Percentiles rank a stretch among this genome's conserved stretches.
phyloP scores from a whole-genome alignment of 2,329 filamentous ascomycete species.

The Fusarium sp. region DNA sequence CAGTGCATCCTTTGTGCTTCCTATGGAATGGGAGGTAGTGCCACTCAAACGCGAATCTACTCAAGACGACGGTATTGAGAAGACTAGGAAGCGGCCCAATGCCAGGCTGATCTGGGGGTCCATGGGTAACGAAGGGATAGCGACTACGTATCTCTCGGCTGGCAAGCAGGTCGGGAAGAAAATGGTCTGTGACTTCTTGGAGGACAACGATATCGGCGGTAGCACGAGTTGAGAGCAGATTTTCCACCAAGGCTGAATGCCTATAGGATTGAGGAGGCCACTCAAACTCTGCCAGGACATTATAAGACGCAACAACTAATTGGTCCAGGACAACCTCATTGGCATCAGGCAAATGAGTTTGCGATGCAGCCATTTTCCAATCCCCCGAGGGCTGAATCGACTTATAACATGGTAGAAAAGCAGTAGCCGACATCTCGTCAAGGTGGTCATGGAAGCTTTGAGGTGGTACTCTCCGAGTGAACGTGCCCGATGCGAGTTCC shows the following conservation, averaged over 20 bases:
- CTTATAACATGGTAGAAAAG: constrained; percentile 24
- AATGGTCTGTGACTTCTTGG: constrained; percentile 74
- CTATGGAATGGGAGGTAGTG: constrained; percentile 62
- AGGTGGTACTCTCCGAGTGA: constrained; percentile 9
- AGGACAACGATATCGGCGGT: constrained; percentile 63
- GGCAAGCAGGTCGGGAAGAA: constrained; percentile 66
- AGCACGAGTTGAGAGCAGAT: constrained; percentile 56
- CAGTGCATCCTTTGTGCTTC: constrained; percentile 67
- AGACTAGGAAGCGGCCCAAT: constrained; percentile 68
- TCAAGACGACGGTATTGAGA: constrained; percentile 70
- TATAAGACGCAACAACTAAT: constrained; percentile 62
- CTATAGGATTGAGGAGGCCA: constrained; percentile 57
- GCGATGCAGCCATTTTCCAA: constrained; percentile 12
- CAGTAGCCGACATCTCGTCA: neutral
- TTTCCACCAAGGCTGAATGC: constrained; percentile 57
- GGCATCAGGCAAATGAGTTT: neutral
- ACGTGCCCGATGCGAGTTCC: constrained; percentile 43
- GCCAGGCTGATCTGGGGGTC: constrained; percentile 62
- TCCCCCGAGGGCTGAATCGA: neutral
- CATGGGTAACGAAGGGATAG: constrained; percentile 69
- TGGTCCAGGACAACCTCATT: constrained; percentile 17
- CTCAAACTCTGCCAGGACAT: constrained; percentile 63
- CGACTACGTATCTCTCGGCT: constrained; percentile 56
- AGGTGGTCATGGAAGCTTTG: constrained; percentile 7
- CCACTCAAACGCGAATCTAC: constrained; percentile 67